Evolutionary conservation across 805 yeast species (phyloP).

Genomic region (Candida silvatica): DNA sequence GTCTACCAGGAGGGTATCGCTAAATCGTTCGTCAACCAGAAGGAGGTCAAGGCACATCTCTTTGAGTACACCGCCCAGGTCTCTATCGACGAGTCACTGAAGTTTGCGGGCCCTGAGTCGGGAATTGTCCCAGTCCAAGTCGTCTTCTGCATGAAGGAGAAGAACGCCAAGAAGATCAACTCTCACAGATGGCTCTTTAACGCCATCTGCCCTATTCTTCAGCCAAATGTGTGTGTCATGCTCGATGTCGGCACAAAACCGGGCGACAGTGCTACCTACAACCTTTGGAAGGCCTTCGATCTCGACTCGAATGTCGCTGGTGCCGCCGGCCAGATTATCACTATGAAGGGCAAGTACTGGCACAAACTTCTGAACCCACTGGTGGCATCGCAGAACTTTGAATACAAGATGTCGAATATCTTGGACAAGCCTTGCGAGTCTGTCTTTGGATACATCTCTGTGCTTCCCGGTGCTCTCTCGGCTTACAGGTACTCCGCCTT

Average conservation of each 20-base stretch:
- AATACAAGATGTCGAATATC: slow-evolving; percentile 94
- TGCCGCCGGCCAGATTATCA: slow-evolving; percentile 95
- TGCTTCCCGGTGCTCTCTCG: slow-evolving; percentile 91
- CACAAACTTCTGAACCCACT: slow-evolving; percentile 75
- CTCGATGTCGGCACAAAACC: slow-evolving; percentile 98
- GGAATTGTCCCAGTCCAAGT: slow-evolving; percentile 93
- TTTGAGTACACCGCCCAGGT: slow-evolving; percentile 96
- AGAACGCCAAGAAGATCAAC: slow-evolving; percentile 87
- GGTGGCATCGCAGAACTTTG: slow-evolving; percentile 94
- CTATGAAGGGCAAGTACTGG: slow-evolving; percentile 91
- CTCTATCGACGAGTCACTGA: slow-evolving; percentile 80
- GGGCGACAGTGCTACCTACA: slow-evolving; percentile 80
- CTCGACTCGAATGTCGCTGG: slow-evolving; percentile 96
- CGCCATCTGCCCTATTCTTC: slow-evolving; percentile 84
- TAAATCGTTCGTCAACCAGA: slow-evolving; percentile 84
- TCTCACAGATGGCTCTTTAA: slow-evolving; percentile 98
- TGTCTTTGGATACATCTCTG: slow-evolving; percentile 86
- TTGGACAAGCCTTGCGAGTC: slow-evolving; percentile 92
- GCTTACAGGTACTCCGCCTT: slow-evolving; percentile 90
- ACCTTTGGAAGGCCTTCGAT: slow-evolving; percentile 96
- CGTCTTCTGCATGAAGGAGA: slow-evolving; percentile 85
- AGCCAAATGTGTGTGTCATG: slow-evolving; percentile 83
- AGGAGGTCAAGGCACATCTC: slow-evolving; percentile 86
- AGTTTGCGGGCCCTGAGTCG: slow-evolving; percentile 84
- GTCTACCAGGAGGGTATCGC: slow-evolving; percentile 97